Evolutionary conservation across 768 basidiomycete genomes (phyloP).

Genomic region (Kondoa subrosea): DNA sequence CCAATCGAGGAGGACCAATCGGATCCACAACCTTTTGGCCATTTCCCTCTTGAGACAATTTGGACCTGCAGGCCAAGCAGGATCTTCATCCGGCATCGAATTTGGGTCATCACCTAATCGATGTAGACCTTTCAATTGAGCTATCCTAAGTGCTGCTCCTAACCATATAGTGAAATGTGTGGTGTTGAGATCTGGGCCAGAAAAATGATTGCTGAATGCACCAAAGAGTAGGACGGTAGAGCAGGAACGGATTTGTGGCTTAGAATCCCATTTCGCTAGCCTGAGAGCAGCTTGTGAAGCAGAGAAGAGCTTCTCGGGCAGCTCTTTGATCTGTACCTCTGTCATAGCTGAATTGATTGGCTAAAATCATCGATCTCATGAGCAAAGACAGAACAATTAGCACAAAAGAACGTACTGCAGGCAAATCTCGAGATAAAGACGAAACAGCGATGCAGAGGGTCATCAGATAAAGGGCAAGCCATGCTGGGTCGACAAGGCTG

Average conservation of each 20-base stretch:
- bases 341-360: neutral
- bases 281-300: neutral
- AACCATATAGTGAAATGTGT: neutral
- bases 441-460: neutral
- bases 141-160: neutral
- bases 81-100: neutral
- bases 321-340: neutral
- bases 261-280: neutral
- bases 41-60: neutral
- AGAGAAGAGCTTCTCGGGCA: neutral
- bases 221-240: neutral
- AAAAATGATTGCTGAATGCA: neutral
- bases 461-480: neutral
- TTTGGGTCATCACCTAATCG: neutral
- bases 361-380: neutral
- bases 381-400: neutral
- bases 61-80: neutral
- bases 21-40: neutral
- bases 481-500: neutral
- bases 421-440: neutral
- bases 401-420: neutral
- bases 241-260: neutral
- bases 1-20: neutral
- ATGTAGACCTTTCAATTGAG: neutral
- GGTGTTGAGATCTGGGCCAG: neutral